A percentile compares a stretch with the other conserved stretches of the same genome.
Conservation (phyloP, 768 basidiomycete genomes). For the Serendipita sp. region DNA sequence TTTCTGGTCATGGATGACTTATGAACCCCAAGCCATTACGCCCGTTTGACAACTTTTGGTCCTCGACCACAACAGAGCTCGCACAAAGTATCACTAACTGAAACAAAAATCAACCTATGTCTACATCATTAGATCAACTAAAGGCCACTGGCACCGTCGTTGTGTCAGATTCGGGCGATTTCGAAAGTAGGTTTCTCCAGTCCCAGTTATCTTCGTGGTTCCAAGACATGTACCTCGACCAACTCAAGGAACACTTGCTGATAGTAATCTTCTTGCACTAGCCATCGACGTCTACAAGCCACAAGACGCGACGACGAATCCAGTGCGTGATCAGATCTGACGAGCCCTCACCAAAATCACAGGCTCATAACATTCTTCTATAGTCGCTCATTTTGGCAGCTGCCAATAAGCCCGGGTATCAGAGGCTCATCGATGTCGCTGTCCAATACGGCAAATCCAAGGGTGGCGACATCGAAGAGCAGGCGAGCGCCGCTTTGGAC, state of each 20-base stretch:
- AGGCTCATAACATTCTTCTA: constrained; percentile 6
- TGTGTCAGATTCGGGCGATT: constrained; percentile 95
- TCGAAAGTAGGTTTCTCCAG: constrained; percentile 43
- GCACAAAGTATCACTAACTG: background rate
- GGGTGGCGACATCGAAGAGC: constrained; percentile 58
- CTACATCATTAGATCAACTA: constrained; percentile 32
- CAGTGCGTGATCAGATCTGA: constrained; percentile 29
- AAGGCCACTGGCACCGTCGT: constrained; percentile 91
- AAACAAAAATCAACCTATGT: constrained; percentile 15
- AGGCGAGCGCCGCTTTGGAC: constrained; percentile 71
- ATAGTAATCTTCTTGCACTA: constrained; percentile 20
- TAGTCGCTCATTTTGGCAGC: constrained; percentile 60
- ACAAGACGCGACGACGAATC: constrained; percentile 98
- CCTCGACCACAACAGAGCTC: background rate
- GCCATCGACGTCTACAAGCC: constrained; percentile 96
- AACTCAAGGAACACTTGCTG: background rate
- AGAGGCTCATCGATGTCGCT: constrained; percentile 61
- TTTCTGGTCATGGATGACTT: background rate
- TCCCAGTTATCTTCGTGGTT: constrained; percentile 8
- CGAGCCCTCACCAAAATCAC: background rate
- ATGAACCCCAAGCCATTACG: constrained; percentile 6
- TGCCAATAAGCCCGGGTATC: constrained; percentile 77
- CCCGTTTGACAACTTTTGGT: background rate
- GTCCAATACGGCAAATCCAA: constrained; percentile 63
- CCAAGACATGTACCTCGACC: constrained; percentile 10